phyloP scores from a whole-genome alignment of 2,329 filamentous ascomycete species.

The Elsinoe perseae region DNA sequence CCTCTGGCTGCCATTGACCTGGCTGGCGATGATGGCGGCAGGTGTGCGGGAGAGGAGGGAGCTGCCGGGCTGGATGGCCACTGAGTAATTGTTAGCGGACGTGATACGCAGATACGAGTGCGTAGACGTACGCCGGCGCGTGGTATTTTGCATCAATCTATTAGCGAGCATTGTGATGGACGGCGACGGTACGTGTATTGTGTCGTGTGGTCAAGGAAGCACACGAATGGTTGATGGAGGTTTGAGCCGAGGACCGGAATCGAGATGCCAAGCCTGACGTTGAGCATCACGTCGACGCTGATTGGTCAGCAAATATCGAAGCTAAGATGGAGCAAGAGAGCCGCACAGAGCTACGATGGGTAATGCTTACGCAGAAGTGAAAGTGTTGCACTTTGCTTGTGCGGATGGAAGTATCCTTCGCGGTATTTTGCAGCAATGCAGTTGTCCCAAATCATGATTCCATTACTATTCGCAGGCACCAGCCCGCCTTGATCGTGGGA shows the following conservation, averaged over 20 bases:
- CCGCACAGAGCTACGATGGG: not conserved
- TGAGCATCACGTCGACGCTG: not conserved
- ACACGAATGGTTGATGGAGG: constrained; percentile 6
- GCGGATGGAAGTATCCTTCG: not conserved
- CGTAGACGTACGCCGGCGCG: constrained; percentile 3
- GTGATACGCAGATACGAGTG: not conserved
- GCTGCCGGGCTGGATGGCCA: constrained; percentile 11
- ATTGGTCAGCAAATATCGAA: not conserved
- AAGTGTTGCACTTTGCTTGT: too few species aligned
- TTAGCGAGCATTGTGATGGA: constrained; percentile 15
- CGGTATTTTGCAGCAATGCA: not conserved
- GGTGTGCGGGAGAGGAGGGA: constrained; percentile 12
- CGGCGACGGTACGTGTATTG: constrained; percentile 1
- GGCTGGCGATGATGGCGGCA: constrained; percentile 13
- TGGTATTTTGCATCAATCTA: constrained; percentile 13
- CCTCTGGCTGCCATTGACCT: constrained; percentile 1
- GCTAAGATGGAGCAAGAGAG: not conserved
- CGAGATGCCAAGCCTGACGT: constrained; percentile 9
- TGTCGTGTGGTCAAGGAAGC: constrained; percentile 6
- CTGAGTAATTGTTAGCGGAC: not conserved
- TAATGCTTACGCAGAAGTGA: not conserved
- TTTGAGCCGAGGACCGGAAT: constrained; percentile 14
- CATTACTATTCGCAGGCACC: not conserved
- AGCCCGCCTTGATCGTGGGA: constrained; percentile 1
- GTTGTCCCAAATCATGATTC: not conserved